phyloP scores from a whole-genome alignment of 2,329 filamentous ascomycete genomes.

The Aphanocladium album region DNA sequence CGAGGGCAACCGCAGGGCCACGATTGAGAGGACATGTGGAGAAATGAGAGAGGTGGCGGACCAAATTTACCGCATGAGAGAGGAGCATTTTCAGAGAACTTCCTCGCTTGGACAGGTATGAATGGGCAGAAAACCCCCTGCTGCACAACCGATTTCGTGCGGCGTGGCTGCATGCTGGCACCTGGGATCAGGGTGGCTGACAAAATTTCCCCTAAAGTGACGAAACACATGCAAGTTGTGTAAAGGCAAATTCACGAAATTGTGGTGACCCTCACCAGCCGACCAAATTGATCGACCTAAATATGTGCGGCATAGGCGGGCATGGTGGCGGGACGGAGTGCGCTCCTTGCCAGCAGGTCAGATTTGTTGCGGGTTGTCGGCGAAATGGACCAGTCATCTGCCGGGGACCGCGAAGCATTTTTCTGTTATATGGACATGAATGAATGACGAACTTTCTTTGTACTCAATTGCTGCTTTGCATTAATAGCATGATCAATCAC shows the following conservation, averaged over 20 bases:
- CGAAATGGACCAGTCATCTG: slow-evolving; percentile 15
- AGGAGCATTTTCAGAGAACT: slow-evolving; percentile 33
- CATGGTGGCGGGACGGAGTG: slow-evolving; percentile 6
- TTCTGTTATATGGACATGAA: not conserved
- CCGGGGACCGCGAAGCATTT: slow-evolving; percentile 6
- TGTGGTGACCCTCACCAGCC: slow-evolving; percentile 10
- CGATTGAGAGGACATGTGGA: slow-evolving; percentile 64
- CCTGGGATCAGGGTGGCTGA: not conserved
- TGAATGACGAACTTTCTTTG: not conserved
- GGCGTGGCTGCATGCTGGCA: not conserved
- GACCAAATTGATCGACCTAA: slow-evolving; percentile 9
- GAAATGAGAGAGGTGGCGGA: slow-evolving; percentile 63
- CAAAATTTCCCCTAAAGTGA: slow-evolving; percentile 6
- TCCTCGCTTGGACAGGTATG: slow-evolving; percentile 30
- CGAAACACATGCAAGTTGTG: not conserved
- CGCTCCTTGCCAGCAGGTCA: slow-evolving; percentile 10
- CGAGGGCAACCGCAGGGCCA: slow-evolving; percentile 68
- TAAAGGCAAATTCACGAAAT: slow-evolving; percentile 5
- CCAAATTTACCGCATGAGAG: slow-evolving; percentile 50
- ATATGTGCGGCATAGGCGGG: slow-evolving; percentile 8
- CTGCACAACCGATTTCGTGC: not conserved
- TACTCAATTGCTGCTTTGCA: not conserved
- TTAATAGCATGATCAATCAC: slow-evolving; percentile 4
- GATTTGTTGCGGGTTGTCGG: slow-evolving; percentile 9
- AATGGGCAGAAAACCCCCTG: not conserved